phyloP scores from a whole-genome alignment of 768 basidiomycete species.

The Pleurotus cornucopiae region DNA sequence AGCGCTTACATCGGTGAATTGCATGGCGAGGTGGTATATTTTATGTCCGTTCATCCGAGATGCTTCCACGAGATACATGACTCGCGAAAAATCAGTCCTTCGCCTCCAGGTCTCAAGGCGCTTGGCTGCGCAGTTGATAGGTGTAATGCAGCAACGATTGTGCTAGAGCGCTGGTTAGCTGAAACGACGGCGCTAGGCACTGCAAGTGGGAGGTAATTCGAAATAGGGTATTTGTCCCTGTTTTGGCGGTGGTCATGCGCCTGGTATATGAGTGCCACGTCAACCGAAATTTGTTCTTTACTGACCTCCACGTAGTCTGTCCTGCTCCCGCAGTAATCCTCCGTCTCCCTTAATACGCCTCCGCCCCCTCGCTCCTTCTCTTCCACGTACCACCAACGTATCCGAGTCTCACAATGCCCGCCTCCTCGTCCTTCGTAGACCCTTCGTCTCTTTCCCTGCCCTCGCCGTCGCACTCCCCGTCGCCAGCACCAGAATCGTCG shows the following conservation, averaged over 20 bases:
- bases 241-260: neutral
- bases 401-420: conserved; percentile 5
- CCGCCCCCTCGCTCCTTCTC: conserved; percentile 9
- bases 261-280: conserved; percentile 15
- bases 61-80: too few species aligned
- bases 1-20: neutral
- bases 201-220: neutral
- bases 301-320: conserved; percentile 31
- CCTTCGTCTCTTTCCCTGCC: conserved; percentile 27
- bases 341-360: conserved; percentile 10
- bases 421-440: conserved; percentile 21
- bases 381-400: conserved; percentile 10
- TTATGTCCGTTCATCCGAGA: too few species aligned
- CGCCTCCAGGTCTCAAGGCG: too few species aligned
- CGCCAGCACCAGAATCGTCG: conserved; percentile 13
- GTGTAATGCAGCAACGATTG: neutral
- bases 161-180: neutral
- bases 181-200: neutral
- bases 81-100: too few species aligned
- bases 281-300: conserved; percentile 13
- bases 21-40: neutral
- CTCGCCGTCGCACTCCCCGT: conserved; percentile 23
- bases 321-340: conserved; percentile 32
- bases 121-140: neutral
- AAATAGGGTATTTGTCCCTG: conserved; percentile 4